Conservation (phyloP, 2,329 filamentous ascomycete genomes). For the Blumeria graminis region DNA sequence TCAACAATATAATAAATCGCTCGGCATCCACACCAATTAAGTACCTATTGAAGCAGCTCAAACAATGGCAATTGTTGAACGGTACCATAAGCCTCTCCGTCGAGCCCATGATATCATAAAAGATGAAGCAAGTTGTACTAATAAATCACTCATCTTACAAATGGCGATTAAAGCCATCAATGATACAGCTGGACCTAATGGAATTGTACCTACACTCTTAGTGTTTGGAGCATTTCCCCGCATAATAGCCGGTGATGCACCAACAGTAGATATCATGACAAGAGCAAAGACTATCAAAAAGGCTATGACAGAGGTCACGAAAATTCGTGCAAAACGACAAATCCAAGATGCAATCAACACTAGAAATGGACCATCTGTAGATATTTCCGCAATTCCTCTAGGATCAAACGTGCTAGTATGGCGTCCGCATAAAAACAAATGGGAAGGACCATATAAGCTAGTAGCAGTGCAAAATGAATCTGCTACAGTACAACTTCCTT, state of each 20-base stretch:
- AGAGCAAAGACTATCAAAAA: constrained; percentile 2
- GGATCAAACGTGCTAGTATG: constrained; percentile 3
- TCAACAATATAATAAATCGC: neutral
- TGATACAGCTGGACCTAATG: constrained; percentile 1
- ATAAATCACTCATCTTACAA: neutral
- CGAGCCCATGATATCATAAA: neutral
- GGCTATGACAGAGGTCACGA: constrained; percentile 4
- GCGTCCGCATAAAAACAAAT: constrained; percentile 1
- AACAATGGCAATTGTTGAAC: constrained; percentile 2
- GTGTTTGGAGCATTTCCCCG: neutral
- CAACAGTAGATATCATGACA: neutral
- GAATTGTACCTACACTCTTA: neutral
- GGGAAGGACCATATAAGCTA: constrained; percentile 1
- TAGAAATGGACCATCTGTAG: constrained; percentile 1
- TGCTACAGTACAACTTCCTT: neutral
- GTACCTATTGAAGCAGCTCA: constrained; percentile 1
- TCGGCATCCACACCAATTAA: neutral
- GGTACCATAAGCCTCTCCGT: constrained; percentile 1
- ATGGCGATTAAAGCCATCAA: constrained; percentile 1
- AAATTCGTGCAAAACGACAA: constrained; percentile 1
- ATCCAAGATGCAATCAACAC: constrained; percentile 1
- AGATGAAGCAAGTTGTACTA: neutral
- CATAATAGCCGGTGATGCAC: neutral
- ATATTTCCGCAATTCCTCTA: neutral
- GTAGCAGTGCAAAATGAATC: neutral